These are phyloP conservation scores for Chaetoscypha palmicola DNA, from an alignment of 2,329 filamentous ascomycete genomes.

Conservation along the genomic window DNA sequence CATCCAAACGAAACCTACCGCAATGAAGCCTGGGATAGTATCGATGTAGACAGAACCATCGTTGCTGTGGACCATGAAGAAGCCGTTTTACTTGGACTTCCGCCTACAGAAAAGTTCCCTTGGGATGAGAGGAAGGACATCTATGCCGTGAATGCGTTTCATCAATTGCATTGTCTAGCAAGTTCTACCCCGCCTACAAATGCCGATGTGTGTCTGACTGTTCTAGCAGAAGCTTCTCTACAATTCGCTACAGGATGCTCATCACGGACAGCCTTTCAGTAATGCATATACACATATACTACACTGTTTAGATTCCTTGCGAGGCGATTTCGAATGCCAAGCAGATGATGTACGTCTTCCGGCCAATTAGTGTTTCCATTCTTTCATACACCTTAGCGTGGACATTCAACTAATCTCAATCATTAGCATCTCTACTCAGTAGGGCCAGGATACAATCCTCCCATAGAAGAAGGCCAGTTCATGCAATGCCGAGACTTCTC, in stretches of 20 bases:
- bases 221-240: too few species aligned
- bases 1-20: too few species aligned
- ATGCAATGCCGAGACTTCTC: constrained; percentile 7
- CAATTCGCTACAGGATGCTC: not conserved
- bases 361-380: too few species aligned
- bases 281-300: constrained; percentile 3
- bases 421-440: not conserved
- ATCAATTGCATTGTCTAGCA: constrained; percentile 8
- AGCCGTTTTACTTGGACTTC: constrained; percentile 1
- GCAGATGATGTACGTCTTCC: too few species aligned
- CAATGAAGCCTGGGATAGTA: constrained; percentile 1
- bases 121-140: constrained; percentile 3
- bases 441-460: constrained; percentile 1
- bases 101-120: not conserved
- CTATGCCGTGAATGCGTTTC: constrained; percentile 7
- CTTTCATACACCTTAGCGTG: too few species aligned
- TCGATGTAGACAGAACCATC: constrained; percentile 1
- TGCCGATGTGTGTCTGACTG: not conserved
- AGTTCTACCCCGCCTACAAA: not conserved
- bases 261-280: not conserved
- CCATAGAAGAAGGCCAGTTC: constrained; percentile 1
- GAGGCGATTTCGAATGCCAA: constrained; percentile 2
- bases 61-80: constrained; percentile 4
- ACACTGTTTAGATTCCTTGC: constrained; percentile 4
- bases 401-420: not conserved